These are phyloP conservation scores for Diaporthe batatas DNA, from an alignment of 2,329 filamentous ascomycete species.

Conservation along the genomic window DNA sequence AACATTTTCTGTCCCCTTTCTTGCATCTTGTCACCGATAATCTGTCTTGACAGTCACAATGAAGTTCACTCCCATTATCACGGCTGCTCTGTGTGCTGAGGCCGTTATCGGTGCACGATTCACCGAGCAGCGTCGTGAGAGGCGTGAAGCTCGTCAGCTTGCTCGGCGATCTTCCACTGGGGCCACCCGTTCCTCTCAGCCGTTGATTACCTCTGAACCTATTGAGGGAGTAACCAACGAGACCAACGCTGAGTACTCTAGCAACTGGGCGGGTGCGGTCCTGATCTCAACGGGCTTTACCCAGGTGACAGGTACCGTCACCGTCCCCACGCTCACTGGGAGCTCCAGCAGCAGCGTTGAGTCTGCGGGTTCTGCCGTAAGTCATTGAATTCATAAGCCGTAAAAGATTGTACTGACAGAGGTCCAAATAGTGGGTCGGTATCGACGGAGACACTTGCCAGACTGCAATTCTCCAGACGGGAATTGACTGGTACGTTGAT, in stretches of 20 bases:
- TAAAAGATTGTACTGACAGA: background rate
- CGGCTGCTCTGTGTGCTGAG: slow-evolving; percentile 55
- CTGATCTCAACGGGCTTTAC: slow-evolving; percentile 64
- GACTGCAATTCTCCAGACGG: slow-evolving; percentile 68
- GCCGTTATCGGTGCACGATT: slow-evolving; percentile 59
- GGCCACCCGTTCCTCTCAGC: slow-evolving; percentile 4
- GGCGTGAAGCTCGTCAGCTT: slow-evolving; percentile 44
- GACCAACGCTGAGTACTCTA: slow-evolving; percentile 36
- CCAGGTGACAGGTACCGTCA: slow-evolving; percentile 65
- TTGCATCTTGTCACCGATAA: background rate
- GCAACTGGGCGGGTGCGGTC: slow-evolving; percentile 71
- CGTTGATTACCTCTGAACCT: slow-evolving; percentile 29
- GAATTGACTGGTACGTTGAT: slow-evolving; percentile 66
- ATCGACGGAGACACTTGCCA: slow-evolving; percentile 71
- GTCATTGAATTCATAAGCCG: background rate
- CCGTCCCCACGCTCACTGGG: slow-evolving; percentile 54
- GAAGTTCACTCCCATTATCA: slow-evolving; percentile 58
- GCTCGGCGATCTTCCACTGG: slow-evolving; percentile 15
- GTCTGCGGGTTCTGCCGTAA: slow-evolving; percentile 62
- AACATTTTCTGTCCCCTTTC: background rate
- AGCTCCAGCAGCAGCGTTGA: slow-evolving; percentile 51
- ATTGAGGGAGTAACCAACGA: slow-evolving; percentile 31
- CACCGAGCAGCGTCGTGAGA: slow-evolving; percentile 54
- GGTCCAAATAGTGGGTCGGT: slow-evolving; percentile 62
- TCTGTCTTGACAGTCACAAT: slow-evolving; percentile 51